Evolutionary conservation across 2,329 filamentous ascomycete species (phyloP).

Genomic region (Boeremia exigua): DNA sequence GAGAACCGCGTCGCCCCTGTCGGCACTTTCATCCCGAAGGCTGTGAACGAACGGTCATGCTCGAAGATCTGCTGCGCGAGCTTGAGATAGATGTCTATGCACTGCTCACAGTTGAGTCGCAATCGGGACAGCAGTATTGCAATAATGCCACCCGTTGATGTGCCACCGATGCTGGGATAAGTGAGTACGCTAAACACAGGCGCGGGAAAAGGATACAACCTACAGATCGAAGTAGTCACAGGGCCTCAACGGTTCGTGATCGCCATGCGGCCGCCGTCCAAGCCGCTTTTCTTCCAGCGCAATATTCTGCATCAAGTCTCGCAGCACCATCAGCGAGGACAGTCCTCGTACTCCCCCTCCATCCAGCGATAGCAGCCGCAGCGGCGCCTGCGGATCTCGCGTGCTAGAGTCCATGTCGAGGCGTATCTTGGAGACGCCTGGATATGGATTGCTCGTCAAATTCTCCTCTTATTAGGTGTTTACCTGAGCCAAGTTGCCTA

Average conservation of each 20-base stretch:
- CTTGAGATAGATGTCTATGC: conserved; percentile 46
- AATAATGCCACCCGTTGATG: conserved; percentile 50
- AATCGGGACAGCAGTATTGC: conserved; percentile 49
- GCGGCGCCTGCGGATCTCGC: not conserved
- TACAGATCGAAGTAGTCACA: conserved; percentile 51
- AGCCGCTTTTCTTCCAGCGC: conserved; percentile 47
- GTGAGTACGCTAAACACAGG: not conserved
- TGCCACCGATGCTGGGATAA: conserved; percentile 41
- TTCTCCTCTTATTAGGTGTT: too few species aligned
- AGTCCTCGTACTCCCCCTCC: conserved; percentile 5
- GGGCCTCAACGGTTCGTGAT: conserved; percentile 41
- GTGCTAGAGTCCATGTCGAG: not conserved
- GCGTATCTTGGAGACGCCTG: too few species aligned
- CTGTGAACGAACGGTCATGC: conserved; percentile 44
- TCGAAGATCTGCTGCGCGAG: conserved; percentile 48
- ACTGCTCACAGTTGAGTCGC: conserved; percentile 45
- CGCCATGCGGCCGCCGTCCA: conserved; percentile 31
- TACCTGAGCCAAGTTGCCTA: too few species aligned
- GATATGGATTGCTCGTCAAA: too few species aligned
- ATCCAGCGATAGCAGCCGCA: conserved; percentile 2
- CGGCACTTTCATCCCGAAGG: conserved; percentile 46
- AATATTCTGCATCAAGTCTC: conserved; percentile 50
- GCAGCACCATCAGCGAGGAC: conserved; percentile 40
- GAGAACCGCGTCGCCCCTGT: conserved; percentile 47
- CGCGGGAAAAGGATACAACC: not conserved